A percentile compares a stretch with the other conserved stretches of the same genome.
phyloP scores from a whole-genome alignment of 2,329 filamentous ascomycete genomes.

The Xylaria digitata region DNA sequence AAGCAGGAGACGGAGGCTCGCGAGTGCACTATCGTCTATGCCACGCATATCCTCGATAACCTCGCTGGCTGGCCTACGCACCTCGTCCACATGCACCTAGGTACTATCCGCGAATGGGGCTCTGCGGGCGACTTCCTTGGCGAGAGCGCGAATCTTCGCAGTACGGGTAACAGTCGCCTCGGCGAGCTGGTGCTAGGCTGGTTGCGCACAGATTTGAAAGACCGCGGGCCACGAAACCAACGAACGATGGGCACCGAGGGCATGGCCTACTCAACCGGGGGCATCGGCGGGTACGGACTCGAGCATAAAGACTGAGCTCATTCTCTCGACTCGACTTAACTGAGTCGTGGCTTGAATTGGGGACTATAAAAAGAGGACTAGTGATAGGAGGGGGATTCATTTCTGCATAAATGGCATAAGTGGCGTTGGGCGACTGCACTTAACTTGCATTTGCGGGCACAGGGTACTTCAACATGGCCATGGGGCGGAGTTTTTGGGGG shows the following conservation, averaged over 20 bases:
- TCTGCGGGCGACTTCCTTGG: conserved; percentile 75
- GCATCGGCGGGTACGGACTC: conserved; percentile 68
- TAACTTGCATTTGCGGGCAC: conserved; percentile 43
- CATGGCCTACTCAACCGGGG: conserved; percentile 68
- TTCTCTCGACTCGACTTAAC: neutral
- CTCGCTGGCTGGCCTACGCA: conserved; percentile 95
- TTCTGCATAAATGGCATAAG: conserved; percentile 24
- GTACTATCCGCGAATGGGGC: conserved; percentile 88
- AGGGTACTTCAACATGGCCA: conserved; percentile 32
- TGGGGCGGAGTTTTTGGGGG: neutral
- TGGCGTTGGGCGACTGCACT: conserved; percentile 41
- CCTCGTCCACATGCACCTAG: conserved; percentile 93
- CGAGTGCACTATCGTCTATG: conserved; percentile 93
- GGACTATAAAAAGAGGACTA: neutral
- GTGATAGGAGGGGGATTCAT: conserved; percentile 4
- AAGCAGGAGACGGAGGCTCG: conserved; percentile 85
- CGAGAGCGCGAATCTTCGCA: conserved; percentile 53
- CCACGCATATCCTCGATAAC: conserved; percentile 97
- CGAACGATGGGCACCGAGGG: conserved; percentile 68
- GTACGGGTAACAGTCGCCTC: conserved; percentile 80
- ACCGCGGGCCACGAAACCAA: conserved; percentile 79
- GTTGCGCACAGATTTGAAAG: conserved; percentile 82
- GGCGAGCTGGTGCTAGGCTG: conserved; percentile 90
- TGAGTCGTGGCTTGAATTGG: neutral
- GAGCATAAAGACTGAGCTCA: conserved; percentile 56